phyloP scores from a whole-genome alignment of 139 green algal genomes.

The Asterochloris sp. region DNA sequence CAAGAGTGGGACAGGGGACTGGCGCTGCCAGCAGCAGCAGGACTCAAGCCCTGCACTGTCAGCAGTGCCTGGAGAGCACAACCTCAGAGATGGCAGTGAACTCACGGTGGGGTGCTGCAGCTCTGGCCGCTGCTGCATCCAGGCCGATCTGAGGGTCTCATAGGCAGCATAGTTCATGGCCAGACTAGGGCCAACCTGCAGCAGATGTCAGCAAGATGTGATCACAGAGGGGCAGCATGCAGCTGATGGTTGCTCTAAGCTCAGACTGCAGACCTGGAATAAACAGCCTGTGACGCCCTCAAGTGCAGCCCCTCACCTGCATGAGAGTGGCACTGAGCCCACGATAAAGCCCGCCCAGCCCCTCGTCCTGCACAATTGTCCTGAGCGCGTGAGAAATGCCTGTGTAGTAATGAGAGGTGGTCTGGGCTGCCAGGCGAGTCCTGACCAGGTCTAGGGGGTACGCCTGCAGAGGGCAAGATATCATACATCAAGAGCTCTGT shows the following conservation, averaged over 20 bases:
- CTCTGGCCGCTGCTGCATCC: conserved; percentile 29
- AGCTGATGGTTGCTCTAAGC: neutral
- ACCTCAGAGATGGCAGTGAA: neutral
- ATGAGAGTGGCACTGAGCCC: conserved; percentile 88
- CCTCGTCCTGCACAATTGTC: conserved; percentile 79
- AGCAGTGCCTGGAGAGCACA: neutral
- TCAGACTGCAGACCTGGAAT: neutral
- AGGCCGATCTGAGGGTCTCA: conserved; percentile 62
- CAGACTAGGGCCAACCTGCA: conserved; percentile 67
- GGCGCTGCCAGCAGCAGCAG: neutral
- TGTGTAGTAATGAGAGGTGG: conserved; percentile 49
- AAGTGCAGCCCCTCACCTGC: conserved; percentile 47
- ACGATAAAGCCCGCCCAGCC: conserved; percentile 81
- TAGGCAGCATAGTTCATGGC: conserved; percentile 93
- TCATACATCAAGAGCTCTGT: conserved; percentile 85
- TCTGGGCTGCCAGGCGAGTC: conserved; percentile 80
- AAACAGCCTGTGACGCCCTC: neutral
- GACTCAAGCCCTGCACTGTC: neutral
- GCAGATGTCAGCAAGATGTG: neutral
- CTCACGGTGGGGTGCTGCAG: conserved; percentile 24
- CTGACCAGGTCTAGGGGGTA: conserved; percentile 94
- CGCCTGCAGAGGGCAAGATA: conserved; percentile 44
- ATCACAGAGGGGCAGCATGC: neutral
- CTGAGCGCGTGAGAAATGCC: conserved; percentile 65
- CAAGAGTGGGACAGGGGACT: neutral